phyloP scores from a whole-genome alignment of 768 basidiomycete species.

The Hortiboletus flavorubellus region DNA sequence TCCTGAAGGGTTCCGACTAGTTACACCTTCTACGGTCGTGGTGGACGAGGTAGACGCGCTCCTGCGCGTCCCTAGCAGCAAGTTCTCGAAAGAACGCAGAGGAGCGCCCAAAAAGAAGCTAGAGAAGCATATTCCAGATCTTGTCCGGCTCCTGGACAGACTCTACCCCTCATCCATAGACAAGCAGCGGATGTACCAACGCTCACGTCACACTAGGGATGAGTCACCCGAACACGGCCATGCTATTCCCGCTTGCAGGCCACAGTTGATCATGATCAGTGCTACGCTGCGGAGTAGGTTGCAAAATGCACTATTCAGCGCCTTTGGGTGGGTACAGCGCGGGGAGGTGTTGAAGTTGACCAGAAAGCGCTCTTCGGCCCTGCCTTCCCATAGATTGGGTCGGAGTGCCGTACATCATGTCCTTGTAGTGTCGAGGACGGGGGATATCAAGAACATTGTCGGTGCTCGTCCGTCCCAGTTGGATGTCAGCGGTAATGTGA shows the following conservation, averaged over 20 bases:
- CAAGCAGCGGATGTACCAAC: background rate
- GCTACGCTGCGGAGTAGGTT: conserved; percentile 61
- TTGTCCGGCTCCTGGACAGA: conserved; percentile 55
- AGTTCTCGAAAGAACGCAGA: conserved; percentile 37
- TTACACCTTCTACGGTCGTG: conserved; percentile 52
- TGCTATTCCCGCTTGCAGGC: conserved; percentile 23
- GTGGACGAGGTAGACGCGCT: conserved; percentile 79
- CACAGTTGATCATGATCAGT: conserved; percentile 67
- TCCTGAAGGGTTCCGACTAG: conserved; percentile 42
- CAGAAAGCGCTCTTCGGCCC: conserved; percentile 25
- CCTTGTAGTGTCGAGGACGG: conserved; percentile 55
- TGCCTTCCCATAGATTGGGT: conserved; percentile 26
- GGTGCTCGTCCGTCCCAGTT: conserved; percentile 35
- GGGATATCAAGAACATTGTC: conserved; percentile 51
- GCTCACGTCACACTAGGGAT: background rate
- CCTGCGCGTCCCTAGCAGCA: conserved; percentile 45
- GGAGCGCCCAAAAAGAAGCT: conserved; percentile 40
- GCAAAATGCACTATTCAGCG: conserved; percentile 39
- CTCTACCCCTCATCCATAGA: conserved; percentile 44
- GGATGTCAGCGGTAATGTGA: background rate
- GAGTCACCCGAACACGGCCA: conserved; percentile 7
- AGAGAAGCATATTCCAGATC: conserved; percentile 54
- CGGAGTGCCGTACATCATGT: conserved; percentile 48
- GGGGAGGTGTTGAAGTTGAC: conserved; percentile 33
- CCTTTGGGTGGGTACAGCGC: conserved; percentile 57